Evolutionary conservation across 2,329 filamentous ascomycete genomes (phyloP), one percentile per base, ranked within the genome.

Genomic region (Ascochyta viciae-villosae): DNA sequence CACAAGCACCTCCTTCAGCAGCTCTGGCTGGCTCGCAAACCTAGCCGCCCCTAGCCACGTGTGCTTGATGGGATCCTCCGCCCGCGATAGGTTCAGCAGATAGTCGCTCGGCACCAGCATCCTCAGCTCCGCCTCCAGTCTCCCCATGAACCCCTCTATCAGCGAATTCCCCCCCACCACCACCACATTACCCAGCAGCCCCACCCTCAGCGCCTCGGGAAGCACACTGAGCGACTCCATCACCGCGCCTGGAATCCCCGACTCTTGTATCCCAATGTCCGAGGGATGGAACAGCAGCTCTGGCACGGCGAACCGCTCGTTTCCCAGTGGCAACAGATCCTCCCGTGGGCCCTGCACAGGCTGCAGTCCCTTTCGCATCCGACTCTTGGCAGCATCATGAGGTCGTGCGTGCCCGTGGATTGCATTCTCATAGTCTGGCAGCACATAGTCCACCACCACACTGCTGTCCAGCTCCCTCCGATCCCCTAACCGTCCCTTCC

Each of bases 281-380:
- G 84, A 83, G 0, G 95, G 95, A 51, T 85, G 89, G 78, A 99
- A 98, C 3, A 99, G 78, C 6, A 98, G 82, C 73, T 99, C 95
- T 0, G 95, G 94, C 0, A 96, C 89, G 2, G 87, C 82, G 72
- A 99, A 99, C 41, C 94, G 86, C 78, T 99, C 95, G 74, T 97
- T 98, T 4, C 91, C 89, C 9, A 99, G 81, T 0, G 92, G 91
- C 61, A 99, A 78, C 13, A 93, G 82, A 72, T 98, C 93, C 72
- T 98, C 94, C 23, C 75, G 73, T 0, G 82, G 81, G 10, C 75
- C 75, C 39, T 77, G 80, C 68, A 68, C 48, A 78, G 73, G 68
- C 78, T 77, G 79, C 73, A 83, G 76, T 9, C 80, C 77, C 6
- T 82, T 68, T 27, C 78, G 80, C 70, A 81, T 78, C 62, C 74